Evolutionary conservation across 1,284 basidiomycete species (phyloP).

Genomic region (Malassezia japonica): DNA sequence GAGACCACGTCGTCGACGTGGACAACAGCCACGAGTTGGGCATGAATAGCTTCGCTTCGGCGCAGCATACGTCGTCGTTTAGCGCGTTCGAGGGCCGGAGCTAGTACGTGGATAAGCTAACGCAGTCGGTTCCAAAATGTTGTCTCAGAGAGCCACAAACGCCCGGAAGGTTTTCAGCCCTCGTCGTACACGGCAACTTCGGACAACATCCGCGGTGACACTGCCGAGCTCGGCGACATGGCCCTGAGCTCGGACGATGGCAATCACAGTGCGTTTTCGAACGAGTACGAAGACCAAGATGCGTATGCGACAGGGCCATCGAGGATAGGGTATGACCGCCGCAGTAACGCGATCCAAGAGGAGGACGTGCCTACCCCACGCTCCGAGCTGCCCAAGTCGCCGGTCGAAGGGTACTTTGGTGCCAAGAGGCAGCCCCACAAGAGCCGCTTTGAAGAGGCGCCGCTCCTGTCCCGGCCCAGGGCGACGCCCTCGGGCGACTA

Average conservation of each 20-base stretch:
- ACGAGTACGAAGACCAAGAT: not conserved
- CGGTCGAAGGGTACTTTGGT: too few species aligned
- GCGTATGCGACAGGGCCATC: not conserved
- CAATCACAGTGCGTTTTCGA: not conserved
- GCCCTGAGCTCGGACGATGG: conserved; percentile 30
- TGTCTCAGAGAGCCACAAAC: not conserved
- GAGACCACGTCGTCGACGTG: too few species aligned
- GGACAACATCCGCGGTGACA: conserved; percentile 35
- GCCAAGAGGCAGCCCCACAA: too few species aligned
- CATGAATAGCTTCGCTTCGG: not conserved
- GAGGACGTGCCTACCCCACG: too few species aligned
- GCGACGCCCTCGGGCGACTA: too few species aligned
- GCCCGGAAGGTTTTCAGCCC: conserved; percentile 13
- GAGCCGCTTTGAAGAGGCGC: too few species aligned
- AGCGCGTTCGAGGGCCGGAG: conserved; percentile 40
- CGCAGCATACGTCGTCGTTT: conserved; percentile 17
- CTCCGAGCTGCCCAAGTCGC: too few species aligned
- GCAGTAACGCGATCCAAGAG: too few species aligned
- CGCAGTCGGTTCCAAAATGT: conserved; percentile 11
- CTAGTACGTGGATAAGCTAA: conserved; percentile 19
- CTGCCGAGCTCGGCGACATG: conserved; percentile 41
- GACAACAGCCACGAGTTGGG: not conserved
- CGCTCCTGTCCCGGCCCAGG: too few species aligned
- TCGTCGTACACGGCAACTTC: conserved; percentile 40
- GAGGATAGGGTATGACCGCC: too few species aligned